These are phyloP conservation scores for Amphirosellinia nigrospora DNA, from an alignment of 495 filamentous ascomycete genomes.

Conservation along the genomic window DNA sequence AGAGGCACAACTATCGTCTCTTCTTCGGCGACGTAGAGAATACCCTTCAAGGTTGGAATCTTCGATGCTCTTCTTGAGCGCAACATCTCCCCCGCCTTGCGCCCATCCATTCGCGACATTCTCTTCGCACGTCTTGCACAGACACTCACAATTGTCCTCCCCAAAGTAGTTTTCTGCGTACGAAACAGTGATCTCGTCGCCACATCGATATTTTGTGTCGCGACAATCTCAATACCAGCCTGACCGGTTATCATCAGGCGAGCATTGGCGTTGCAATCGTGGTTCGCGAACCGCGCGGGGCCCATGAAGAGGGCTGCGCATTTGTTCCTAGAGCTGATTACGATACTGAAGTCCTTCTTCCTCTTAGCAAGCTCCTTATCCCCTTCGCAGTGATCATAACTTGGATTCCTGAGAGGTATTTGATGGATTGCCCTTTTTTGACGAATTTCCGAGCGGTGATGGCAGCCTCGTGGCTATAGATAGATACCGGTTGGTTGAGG, in stretches of 20 bases:
- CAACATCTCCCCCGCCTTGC: constrained; percentile 39
- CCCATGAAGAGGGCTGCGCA: constrained; percentile 89
- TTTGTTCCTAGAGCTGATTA: constrained; percentile 90
- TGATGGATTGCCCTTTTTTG: constrained; percentile 81
- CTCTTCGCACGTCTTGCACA: constrained; percentile 88
- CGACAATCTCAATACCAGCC: constrained; percentile 86
- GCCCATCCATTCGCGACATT: constrained; percentile 81
- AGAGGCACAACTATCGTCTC: constrained; percentile 48
- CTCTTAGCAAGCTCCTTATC: constrained; percentile 78
- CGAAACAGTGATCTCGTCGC: constrained; percentile 93
- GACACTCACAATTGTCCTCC: constrained; percentile 90
- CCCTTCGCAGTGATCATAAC: constrained; percentile 85
- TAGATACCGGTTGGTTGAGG: constrained; percentile 94
- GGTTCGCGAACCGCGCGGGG: constrained; percentile 94
- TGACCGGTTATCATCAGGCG: constrained; percentile 78
- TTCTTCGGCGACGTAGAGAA: constrained; percentile 50
- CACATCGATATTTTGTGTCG: constrained; percentile 77
- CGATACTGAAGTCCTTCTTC: constrained; percentile 93
- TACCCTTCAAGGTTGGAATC: constrained; percentile 41
- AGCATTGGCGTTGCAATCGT: constrained; percentile 95
- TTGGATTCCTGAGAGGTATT: constrained; percentile 86
- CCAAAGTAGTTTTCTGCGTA: constrained; percentile 98
- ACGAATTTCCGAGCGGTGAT: constrained; percentile 83
- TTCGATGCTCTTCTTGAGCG: constrained; percentile 54
- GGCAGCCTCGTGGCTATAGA: constrained; percentile 83